A percentile compares a stretch with the other conserved stretches of the same genome.
Evolutionary conservation across 2,329 filamentous ascomycete species (phyloP).

Genomic region (Talaromyces sp.): DNA sequence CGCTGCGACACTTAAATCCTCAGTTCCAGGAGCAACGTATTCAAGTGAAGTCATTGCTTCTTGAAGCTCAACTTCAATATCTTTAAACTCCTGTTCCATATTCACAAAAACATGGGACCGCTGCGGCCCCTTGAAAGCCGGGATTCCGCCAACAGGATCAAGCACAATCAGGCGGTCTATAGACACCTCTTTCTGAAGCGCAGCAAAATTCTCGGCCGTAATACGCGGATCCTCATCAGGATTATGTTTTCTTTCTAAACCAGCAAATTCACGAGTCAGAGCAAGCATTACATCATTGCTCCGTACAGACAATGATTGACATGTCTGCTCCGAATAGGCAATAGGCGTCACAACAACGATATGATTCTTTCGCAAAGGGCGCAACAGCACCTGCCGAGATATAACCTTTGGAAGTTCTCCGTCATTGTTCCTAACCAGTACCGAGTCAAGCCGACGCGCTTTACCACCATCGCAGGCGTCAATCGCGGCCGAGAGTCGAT

Average conservation of each 20-base stretch:
- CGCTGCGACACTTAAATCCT: constrained; percentile 17
- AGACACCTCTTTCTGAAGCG: constrained; percentile 53
- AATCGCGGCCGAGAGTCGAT: constrained; percentile 71
- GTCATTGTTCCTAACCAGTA: constrained; percentile 40
- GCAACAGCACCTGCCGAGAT: constrained; percentile 56
- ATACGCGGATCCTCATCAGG: constrained; percentile 44
- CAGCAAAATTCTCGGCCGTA: constrained; percentile 38
- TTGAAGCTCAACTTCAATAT: constrained; percentile 62
- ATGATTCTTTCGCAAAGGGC: constrained; percentile 63
- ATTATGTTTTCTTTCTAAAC: constrained; percentile 52
- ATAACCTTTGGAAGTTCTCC: constrained; percentile 35
- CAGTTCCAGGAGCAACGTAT: not conserved
- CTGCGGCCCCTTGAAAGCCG: constrained; percentile 58
- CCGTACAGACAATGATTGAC: constrained; percentile 47
- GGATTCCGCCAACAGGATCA: constrained; percentile 82
- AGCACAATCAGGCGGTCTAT: constrained; percentile 86
- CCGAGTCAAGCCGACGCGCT: constrained; percentile 64
- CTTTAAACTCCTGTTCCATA: constrained; percentile 79
- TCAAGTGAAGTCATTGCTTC: constrained; percentile 24
- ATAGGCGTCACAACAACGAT: constrained; percentile 68
- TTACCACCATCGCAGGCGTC: constrained; percentile 65
- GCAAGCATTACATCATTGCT: constrained; percentile 69
- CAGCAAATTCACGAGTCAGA: constrained; percentile 71
- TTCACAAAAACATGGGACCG: constrained; percentile 83
- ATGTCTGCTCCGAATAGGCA: constrained; percentile 55